A percentile compares a stretch with the other conserved stretches of the same genome.
Evolutionary conservation across 2,329 filamentous ascomycete genomes (phyloP).

Genomic region (Aureobasidium namibiae): DNA sequence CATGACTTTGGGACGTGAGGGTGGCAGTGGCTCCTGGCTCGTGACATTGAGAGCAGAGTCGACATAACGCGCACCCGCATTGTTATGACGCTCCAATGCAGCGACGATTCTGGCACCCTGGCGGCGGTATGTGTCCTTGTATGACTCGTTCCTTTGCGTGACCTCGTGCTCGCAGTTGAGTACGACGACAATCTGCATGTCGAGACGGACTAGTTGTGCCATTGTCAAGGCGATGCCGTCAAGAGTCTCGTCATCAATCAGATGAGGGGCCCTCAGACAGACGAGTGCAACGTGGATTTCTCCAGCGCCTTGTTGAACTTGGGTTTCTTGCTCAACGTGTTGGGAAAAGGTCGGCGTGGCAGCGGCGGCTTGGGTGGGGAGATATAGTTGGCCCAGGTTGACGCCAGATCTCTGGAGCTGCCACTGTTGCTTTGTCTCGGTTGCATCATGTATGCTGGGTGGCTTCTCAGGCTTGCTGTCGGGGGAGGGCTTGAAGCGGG

Average conservation of each 20-base stretch:
- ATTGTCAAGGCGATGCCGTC: constrained; percentile 74
- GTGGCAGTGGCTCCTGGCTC: constrained; percentile 19
- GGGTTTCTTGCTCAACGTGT: constrained; percentile 30
- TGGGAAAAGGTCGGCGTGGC: constrained; percentile 51
- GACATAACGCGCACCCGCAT: constrained; percentile 60
- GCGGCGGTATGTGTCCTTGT: constrained; percentile 28
- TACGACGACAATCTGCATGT: constrained; percentile 73
- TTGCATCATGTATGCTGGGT: constrained; percentile 17
- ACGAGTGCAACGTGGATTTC: constrained; percentile 70
- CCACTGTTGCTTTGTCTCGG: constrained; percentile 22
- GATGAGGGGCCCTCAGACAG: constrained; percentile 69
- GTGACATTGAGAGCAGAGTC: constrained; percentile 45
- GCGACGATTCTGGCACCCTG: constrained; percentile 68
- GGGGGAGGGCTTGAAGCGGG: constrained; percentile 60
- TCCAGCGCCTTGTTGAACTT: constrained; percentile 9
- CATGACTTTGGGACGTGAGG: constrained; percentile 27
- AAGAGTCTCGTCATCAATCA: constrained; percentile 59
- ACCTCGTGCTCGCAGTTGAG: constrained; percentile 55
- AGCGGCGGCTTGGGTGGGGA: constrained; percentile 48
- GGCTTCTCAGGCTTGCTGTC: constrained; percentile 27
- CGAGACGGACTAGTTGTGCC: constrained; percentile 72
- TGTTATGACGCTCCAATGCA: constrained; percentile 63
- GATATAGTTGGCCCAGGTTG: constrained; percentile 55
- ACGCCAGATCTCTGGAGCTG: constrained; percentile 41
- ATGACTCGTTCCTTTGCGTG: neutral